phyloP scores from a whole-genome alignment of 352 stramenopile species.

The Phytophthora sansomeana region DNA sequence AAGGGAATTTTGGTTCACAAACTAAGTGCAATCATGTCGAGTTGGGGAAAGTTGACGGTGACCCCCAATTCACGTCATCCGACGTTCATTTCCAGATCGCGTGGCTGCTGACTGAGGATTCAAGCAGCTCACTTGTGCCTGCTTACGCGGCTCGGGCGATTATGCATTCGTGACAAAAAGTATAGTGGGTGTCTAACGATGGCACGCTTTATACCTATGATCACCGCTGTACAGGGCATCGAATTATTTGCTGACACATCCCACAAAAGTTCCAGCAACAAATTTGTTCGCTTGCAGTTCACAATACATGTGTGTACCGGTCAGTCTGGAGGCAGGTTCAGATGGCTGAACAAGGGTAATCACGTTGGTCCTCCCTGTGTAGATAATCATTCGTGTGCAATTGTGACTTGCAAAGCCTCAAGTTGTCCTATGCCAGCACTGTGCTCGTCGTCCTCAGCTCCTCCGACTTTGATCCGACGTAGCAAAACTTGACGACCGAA shows the following conservation, averaged over 20 bases:
- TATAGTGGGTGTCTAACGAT: no score
- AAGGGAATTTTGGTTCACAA: no score
- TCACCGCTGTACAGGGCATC: no score
- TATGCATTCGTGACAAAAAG: no score
- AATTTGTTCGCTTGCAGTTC: no score
- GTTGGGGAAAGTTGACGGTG: constrained; percentile 6
- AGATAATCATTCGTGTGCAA: constrained; percentile 19
- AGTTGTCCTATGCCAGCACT: neutral
- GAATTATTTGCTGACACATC: no score
- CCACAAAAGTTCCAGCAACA: no score
- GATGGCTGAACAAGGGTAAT: constrained; percentile 1
- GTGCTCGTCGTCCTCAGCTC: neutral
- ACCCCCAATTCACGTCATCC: constrained; percentile 2
- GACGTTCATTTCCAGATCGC: neutral
- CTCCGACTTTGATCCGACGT: constrained; percentile 5
- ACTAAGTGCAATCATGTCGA: constrained; percentile 7
- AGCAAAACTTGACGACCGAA: constrained; percentile 3
- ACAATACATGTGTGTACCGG: no score
- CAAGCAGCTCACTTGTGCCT: no score
- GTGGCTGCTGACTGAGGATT: constrained; percentile 3
- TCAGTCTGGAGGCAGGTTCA: neutral
- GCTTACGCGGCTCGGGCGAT: neutral
- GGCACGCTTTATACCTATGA: no score
- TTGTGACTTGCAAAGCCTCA: neutral
- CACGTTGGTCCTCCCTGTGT: neutral